A percentile compares a stretch with the other conserved stretches of the same genome.
These are phyloP conservation scores for Cryphonectria nitschkei DNA, from an alignment of 2,329 filamentous ascomycete species.

Conservation along the genomic window DNA sequence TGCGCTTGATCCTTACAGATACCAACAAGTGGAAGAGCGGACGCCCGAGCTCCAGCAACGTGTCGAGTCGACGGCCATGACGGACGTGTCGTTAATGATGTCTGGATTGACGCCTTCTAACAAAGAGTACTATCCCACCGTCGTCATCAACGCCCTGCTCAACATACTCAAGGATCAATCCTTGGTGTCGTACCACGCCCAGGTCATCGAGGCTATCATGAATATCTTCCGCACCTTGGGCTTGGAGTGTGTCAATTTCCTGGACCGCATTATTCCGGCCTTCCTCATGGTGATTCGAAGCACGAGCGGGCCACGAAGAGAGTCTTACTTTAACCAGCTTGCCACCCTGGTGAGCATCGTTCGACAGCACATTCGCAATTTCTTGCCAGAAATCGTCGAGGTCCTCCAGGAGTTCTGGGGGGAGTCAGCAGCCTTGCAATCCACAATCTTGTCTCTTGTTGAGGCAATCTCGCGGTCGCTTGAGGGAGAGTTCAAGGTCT, in stretches of 20 bases:
- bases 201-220: conserved; percentile 97
- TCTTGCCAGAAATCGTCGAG: conserved; percentile 82
- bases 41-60: conserved; percentile 78
- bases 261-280: conserved; percentile 90
- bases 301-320: conserved; percentile 75
- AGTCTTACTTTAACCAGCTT: conserved; percentile 97
- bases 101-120: conserved; percentile 93
- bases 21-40: conserved; percentile 91
- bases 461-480: conserved; percentile 92
- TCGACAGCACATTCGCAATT: conserved; percentile 92
- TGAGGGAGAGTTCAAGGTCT: conserved; percentile 97
- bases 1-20: conserved; percentile 93
- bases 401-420: conserved; percentile 92
- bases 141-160: conserved; percentile 94
- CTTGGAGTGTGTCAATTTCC: conserved; percentile 92
- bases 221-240: conserved; percentile 97
- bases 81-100: conserved; percentile 98
- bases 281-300: conserved; percentile 88
- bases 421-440: conserved; percentile 76
- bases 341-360: conserved; percentile 93
- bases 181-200: conserved; percentile 85
- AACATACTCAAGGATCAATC: conserved; percentile 91
- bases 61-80: conserved; percentile 68
- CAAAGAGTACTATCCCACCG: conserved; percentile 97
- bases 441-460: conserved; percentile 87